These are phyloP conservation scores for Aspergillus pseudotamarii DNA, from an alignment of 2,329 filamentous ascomycete species.

Conservation along the genomic window DNA sequence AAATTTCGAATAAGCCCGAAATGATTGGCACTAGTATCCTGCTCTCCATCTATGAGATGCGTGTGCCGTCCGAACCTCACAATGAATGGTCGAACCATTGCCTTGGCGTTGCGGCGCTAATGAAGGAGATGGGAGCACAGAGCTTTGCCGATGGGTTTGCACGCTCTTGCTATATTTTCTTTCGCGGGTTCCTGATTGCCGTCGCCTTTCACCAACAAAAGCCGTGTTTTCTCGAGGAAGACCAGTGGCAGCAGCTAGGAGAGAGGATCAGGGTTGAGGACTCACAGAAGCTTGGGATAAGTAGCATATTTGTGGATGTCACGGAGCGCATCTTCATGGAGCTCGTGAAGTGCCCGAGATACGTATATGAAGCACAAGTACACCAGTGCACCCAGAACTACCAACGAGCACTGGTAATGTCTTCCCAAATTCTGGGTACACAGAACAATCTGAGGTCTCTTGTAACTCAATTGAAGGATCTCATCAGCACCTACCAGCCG, in stretches of 20 bases:
- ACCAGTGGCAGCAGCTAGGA: slow-evolving; percentile 36
- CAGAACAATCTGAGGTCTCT: not conserved
- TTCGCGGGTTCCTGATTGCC: slow-evolving; percentile 41
- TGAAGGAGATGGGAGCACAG: slow-evolving; percentile 37
- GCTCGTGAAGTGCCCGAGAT: not conserved
- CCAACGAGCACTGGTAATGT: not conserved
- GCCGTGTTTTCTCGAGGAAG: slow-evolving; percentile 39
- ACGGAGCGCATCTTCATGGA: not conserved
- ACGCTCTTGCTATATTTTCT: slow-evolving; percentile 39
- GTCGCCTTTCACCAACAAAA: slow-evolving; percentile 36
- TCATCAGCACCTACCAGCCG: not conserved
- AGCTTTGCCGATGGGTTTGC: slow-evolving; percentile 34
- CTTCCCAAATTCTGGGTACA: not conserved
- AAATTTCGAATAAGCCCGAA: not conserved
- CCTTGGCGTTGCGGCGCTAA: slow-evolving; percentile 39
- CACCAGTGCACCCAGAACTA: too few species aligned
- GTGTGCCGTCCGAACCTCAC: slow-evolving; percentile 37
- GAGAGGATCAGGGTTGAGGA: slow-evolving; percentile 28
- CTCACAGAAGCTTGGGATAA: not conserved
- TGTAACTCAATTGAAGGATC: not conserved
- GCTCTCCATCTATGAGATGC: slow-evolving; percentile 45
- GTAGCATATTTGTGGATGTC: not conserved
- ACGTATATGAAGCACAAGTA: not conserved
- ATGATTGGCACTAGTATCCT: slow-evolving; percentile 41
- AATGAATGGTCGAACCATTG: slow-evolving; percentile 42